Evolutionary conservation across 495 filamentous ascomycete species (phyloP).

Genomic region (Cercophora newfieldiana): DNA sequence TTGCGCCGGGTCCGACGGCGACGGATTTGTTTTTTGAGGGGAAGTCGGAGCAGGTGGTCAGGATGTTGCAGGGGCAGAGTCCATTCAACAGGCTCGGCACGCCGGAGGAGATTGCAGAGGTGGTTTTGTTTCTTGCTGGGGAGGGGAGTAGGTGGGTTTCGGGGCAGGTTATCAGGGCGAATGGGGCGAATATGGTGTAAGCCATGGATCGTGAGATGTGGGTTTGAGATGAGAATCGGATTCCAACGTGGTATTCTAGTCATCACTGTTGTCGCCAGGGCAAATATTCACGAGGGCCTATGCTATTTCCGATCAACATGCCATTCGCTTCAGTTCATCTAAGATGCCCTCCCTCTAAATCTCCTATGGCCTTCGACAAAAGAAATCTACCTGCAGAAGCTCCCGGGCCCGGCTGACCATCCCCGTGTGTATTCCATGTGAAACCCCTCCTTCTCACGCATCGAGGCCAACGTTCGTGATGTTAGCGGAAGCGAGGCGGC

Average conservation of each 20-base stretch:
- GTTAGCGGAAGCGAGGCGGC: too few relatives aligned
- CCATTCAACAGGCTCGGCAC: constrained; percentile 58
- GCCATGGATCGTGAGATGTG: neutral
- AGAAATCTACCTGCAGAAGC: too few relatives aligned
- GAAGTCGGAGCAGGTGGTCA: constrained; percentile 60
- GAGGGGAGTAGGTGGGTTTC: constrained; percentile 60
- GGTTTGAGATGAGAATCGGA: constrained; percentile 5
- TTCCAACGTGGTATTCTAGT: neutral
- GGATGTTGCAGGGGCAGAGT: constrained; percentile 51
- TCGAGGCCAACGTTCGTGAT: too few relatives aligned
- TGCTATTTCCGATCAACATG: too few relatives aligned
- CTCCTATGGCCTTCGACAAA: too few relatives aligned
- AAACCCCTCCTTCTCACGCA: too few relatives aligned
- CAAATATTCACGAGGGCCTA: neutral
- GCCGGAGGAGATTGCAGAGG: constrained; percentile 63
- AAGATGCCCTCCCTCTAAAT: too few relatives aligned
- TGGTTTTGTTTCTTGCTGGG: constrained; percentile 54
- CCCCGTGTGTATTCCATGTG: too few relatives aligned
- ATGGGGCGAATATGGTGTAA: constrained; percentile 54
- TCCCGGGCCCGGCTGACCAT: too few relatives aligned
- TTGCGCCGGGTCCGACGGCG: constrained; percentile 65
- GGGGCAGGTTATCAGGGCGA: constrained; percentile 63
- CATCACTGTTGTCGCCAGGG: neutral
- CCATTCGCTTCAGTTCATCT: too few relatives aligned
- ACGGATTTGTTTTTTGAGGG: constrained; percentile 67